Evolutionary conservation across 345 rosid genomes (phyloP).

Genomic region (Pugionium dolabratum): DNA sequence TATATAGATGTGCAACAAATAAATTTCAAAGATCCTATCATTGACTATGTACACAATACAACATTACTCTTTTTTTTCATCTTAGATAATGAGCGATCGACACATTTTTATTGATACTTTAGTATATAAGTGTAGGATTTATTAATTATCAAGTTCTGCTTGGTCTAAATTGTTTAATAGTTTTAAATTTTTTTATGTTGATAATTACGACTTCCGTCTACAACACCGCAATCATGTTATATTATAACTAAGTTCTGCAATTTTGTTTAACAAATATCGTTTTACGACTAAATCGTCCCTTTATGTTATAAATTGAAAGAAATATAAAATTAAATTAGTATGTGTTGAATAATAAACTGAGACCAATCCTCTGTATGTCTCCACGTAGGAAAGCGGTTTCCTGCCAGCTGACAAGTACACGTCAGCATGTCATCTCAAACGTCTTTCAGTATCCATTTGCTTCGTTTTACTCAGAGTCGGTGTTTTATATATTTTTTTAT

Average conservation of each 20-base stretch:
- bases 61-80: not conserved
- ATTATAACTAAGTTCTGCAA: too few species aligned
- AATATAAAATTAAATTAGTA: slow-evolving; percentile 7
- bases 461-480: slow-evolving; percentile 14
- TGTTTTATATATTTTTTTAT: not conserved
- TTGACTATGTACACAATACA: not conserved
- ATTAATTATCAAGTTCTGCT: too few species aligned
- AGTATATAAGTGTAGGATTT: too few species aligned
- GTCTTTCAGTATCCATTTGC: slow-evolving; percentile 40
- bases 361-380: slow-evolving; percentile 38
- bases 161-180: too few species aligned
- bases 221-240: too few species aligned
- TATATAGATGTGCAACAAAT: not conserved
- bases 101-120: too few species aligned
- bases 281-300: not conserved
- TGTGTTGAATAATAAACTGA: slow-evolving; percentile 4
- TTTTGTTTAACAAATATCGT: not conserved
- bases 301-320: slow-evolving; percentile 4
- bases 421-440: slow-evolving; percentile 41
- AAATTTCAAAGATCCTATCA: slow-evolving; percentile 1
- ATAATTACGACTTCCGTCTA: too few species aligned
- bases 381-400: slow-evolving; percentile 48
- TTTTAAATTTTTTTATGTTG: too few species aligned
- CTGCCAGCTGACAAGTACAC: slow-evolving; percentile 45
- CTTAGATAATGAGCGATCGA: too few species aligned